phyloP scores from a whole-genome alignment of 148 eudicot species.

The Diospyros lotus region DNA sequence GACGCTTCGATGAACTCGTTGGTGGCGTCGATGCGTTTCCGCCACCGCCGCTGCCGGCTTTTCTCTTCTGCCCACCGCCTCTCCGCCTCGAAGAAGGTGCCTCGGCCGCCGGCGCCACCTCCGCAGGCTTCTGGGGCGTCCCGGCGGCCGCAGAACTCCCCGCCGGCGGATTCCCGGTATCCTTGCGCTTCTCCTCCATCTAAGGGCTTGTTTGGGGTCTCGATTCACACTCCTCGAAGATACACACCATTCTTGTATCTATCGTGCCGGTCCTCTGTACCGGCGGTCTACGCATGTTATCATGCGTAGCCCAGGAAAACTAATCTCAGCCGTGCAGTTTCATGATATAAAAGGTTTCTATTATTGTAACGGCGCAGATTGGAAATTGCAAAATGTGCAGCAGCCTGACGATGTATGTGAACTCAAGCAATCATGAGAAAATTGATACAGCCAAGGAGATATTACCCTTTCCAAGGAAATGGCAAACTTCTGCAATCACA shows the following conservation, averaged over 20 bases:
- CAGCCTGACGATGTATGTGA: neutral
- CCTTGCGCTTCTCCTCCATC: constrained; percentile 75
- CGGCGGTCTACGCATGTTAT: neutral
- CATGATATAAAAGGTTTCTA: neutral
- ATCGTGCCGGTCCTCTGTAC: neutral
- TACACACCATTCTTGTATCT: neutral
- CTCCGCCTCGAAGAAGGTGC: constrained; percentile 58
- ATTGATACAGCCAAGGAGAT: neutral
- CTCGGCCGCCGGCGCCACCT: constrained; percentile 30
- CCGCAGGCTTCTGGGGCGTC: constrained; percentile 23
- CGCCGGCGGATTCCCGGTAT: constrained; percentile 34
- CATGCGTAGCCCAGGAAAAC: neutral
- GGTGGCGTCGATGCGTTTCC: constrained; percentile 29
- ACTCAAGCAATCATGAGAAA: neutral
- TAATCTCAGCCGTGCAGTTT: neutral
- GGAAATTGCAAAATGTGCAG: neutral
- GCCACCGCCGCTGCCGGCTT: constrained; percentile 31
- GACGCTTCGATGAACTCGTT: constrained; percentile 60
- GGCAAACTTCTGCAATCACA: no score
- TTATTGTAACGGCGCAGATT: neutral
- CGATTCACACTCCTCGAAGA: neutral
- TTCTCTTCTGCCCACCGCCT: constrained; percentile 63
- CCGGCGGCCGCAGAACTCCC: constrained; percentile 18
- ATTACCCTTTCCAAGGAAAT: neutral
- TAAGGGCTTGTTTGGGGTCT: constrained; percentile 17